Evolutionary conservation across 495 filamentous ascomycete genomes (phyloP), one percentile per base, ranked within the genome.

Genomic region (Filosporella fistucella): DNA sequence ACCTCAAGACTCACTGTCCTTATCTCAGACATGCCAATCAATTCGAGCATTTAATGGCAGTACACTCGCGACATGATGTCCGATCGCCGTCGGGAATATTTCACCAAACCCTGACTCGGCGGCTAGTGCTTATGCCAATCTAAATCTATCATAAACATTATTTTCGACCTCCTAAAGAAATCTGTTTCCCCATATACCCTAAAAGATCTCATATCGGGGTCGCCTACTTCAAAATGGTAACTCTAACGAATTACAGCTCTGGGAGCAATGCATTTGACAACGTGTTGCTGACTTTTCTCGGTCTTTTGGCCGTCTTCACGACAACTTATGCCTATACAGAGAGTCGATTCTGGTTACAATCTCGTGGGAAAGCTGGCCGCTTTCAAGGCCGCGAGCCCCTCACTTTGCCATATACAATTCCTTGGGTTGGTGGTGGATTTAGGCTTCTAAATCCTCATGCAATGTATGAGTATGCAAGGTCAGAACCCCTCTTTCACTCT

Each of bases 311-410:
- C 18, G 17, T 48, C 16, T n/a, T 38, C 12, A 7, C 40, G 9
- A 21, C 18, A 13, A 48, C 45, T 28, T 24, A 24, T 11, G 12
- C 40, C 4, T 48, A 39, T 25, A 48, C 35, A 16, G 45, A 48
- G 22, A 28, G 23, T 48, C 9, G 45, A 48, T 48, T 24, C 25
- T 48, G 33, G 34, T 23, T 48, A 3, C 45, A 48, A 30, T 48
- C 45, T 3, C 13, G 45, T 20, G 45, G 45, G 21, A 16, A 35
- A 39, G 45, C 20, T 29, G 24, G 45, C 11, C 33, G 45, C 6
- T 48, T 48, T 21, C 5, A 29, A 14, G 45, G 45, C 22, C 33
- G 45, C 21, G 45, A 48, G 45, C 45, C 45, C n/a, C 14, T 48
- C 21, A 48, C 45, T 2, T 26, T 48, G 22, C 45, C 45, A n/a